Base-by-base conservation (phyloP, 2,329 filamentous ascomycete species). In the Scytalidium lignicola region DNA sequence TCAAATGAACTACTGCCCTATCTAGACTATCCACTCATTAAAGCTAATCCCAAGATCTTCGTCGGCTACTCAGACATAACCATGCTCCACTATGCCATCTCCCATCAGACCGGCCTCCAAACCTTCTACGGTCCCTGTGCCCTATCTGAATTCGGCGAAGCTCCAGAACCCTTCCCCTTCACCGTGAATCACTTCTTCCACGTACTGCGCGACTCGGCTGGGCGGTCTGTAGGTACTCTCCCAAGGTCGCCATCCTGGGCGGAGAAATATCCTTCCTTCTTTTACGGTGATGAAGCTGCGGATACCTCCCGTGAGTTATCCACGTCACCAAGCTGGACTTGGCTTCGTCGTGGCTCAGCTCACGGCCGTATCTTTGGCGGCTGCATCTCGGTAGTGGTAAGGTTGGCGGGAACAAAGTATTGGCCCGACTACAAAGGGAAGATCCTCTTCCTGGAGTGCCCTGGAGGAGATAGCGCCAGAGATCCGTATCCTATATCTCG, bases 1-100 rank as follows among this genome's bases (percentile, higher is more conserved):
- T 54, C 55, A 15, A 63, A 63, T 26, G 61, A 65, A 43, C 26
- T 66, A 5, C 51, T 65, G 0, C 58, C 50, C 0, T 51, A 56
- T n/a, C 53, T 66, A 2, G 58, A 66, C 43, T 66, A 62, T 43
- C 46, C 52, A 2, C 42, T 66, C 22, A 63, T 66, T 18, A 48
- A 41, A 19, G 17, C 41, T 0, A 52, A 65, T 41, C 63, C 64
- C 1, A 66, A 65, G 51, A 62, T 65, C n/a, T 65, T 66, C 53
- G 46, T 55, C 19, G 63, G 63, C 9, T 64, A 59, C 44, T 61
- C 56, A 2, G 63, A 66, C 44, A 64, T 62, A 45, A 66, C 62
- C 2, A 46, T 61, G 4, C 49, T 66, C 15, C 58, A 59, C 41
- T 52, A 58, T 45, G 62, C 62, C 1, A 47, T 65, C 20, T 55